Evolutionary conservation across 2,329 filamentous ascomycete genomes (phyloP), one percentile per base, ranked within the genome.

Genomic region (Exophiala spinifera): DNA sequence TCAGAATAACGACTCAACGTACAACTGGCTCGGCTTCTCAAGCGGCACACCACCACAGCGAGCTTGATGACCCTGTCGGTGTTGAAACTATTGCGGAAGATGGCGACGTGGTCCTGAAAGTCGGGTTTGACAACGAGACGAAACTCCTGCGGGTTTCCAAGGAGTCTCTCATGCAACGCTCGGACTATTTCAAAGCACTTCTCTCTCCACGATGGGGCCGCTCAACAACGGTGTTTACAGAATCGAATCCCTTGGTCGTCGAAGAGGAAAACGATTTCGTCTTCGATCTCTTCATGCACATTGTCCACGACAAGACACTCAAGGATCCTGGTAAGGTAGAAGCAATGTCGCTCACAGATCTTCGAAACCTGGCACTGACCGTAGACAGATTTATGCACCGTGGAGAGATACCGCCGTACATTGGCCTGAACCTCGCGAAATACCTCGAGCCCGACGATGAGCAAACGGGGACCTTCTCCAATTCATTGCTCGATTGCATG

Each of bases 251-350:
- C 20, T 14, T 43, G 40, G 40, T 23, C 40, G 40, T 43, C 11
- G 7, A 20, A 6, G 40, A 43, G 21, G 17, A 43, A 11, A 23
- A 43, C 20, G 17, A 43, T 14, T n/a, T 8, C 4, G 17, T 6
- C 40, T 43, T 21, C 8, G 21, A 19, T 20, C 17, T 43, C 11
- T 21, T 43, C 40, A 57, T 57, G 19, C 20, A 50, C 19, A 57
- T 49, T 3, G 34, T 19, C 25, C 49, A 50, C n/a, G 14, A 42
- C n/a, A n/a, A 13, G 17, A 33, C 15, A 39, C 49, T 25, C 20
- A 20, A 20, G 17, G 21, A 25, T n/a, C 17, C 17, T 14, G 4
- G 23, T 1, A 23, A 6, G 2, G n/a, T 43, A n/a, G 15, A 17
- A 20, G 19, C 15, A 14, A 43, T 43, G 1, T 23, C 14, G 40